These are phyloP conservation scores for Stephanodiscus minutulus DNA, from an alignment of 108 stramenopile species.

Conservation along the genomic window DNA sequence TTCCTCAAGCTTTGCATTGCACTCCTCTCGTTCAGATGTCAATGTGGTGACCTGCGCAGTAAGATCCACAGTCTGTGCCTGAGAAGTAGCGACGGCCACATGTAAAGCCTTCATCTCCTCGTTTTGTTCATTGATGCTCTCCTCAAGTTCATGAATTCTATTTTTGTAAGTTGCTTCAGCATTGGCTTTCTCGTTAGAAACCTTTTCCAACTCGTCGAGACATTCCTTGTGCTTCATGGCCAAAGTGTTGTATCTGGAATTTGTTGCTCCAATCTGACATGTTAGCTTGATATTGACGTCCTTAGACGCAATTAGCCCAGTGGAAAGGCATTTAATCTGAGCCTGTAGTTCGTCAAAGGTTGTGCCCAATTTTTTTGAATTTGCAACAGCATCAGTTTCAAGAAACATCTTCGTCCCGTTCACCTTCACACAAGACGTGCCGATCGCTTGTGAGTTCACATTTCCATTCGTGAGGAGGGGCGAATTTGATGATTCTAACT, in stretches of 20 bases:
- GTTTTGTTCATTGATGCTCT: neutral
- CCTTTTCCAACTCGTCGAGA: neutral
- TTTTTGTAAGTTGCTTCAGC: neutral
- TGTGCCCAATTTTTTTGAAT: neutral
- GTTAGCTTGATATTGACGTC: neutral
- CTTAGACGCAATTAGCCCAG: neutral
- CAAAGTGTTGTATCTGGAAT: neutral
- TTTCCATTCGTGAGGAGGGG: neutral
- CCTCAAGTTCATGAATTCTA: neutral
- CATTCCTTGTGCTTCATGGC: neutral
- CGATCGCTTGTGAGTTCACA: neutral
- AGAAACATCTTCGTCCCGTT: neutral
- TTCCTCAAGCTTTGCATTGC: neutral
- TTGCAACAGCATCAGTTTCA: conserved; percentile 3
- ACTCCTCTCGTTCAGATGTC: neutral
- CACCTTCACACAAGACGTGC: neutral
- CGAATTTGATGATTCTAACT: neutral
- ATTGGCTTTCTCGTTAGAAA: neutral
- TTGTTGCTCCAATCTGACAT: neutral
- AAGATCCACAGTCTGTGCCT: neutral
- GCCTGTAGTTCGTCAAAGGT: neutral
- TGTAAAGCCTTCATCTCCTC: neutral
- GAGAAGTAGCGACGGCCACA: neutral
- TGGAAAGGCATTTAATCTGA: neutral
- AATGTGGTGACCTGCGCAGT: neutral